Conservation (phyloP, 129 eudicot species). For the Lactuca saligna region DNA sequence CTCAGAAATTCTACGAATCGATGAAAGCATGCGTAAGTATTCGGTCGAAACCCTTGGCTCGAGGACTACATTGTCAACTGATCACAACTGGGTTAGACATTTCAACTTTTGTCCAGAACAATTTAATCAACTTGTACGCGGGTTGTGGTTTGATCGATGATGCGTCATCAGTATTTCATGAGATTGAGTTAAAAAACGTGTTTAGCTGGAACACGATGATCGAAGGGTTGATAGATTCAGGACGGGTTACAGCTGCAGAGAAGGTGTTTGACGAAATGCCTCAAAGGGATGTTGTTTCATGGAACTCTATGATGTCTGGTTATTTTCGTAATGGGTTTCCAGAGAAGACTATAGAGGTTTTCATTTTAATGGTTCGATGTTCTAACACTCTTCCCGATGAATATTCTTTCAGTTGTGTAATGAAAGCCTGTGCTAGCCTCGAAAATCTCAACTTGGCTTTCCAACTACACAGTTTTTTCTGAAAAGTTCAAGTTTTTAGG, state of each 20-base stretch:
- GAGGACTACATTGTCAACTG: conserved; percentile 44
- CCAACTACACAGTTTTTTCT: conserved; percentile 42
- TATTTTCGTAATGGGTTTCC: conserved; percentile 39
- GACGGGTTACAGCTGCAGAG: conserved; percentile 35
- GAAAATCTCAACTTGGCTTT: conserved; percentile 37
- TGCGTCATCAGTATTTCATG: conserved; percentile 38
- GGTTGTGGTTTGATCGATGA: conserved; percentile 43
- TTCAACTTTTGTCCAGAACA: conserved; percentile 47
- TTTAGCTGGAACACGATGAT: conserved; percentile 57
- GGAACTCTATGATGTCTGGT: conserved; percentile 62
- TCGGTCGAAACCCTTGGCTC: conserved; percentile 27
- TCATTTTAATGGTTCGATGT: conserved; percentile 32
- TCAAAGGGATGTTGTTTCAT: conserved; percentile 49
- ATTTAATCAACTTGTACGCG: conserved; percentile 45
- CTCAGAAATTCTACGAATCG: conserved; percentile 41
- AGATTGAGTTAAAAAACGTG: conserved; percentile 39
- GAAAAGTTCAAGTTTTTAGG: conserved; percentile 40
- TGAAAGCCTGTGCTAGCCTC: conserved; percentile 49
- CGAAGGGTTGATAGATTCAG: conserved; percentile 32
- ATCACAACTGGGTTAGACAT: conserved; percentile 36
- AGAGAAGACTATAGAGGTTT: conserved; percentile 23
- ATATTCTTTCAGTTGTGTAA: conserved; percentile 42
- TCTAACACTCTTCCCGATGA: conserved; percentile 40
- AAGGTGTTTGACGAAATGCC: conserved; percentile 63
- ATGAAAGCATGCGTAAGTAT: conserved; percentile 32